A percentile compares a stretch with the other conserved stretches of the same genome.
Evolutionary conservation across 345 rosid species (phyloP).

Genomic region (Eucalyptus paniculata): DNA sequence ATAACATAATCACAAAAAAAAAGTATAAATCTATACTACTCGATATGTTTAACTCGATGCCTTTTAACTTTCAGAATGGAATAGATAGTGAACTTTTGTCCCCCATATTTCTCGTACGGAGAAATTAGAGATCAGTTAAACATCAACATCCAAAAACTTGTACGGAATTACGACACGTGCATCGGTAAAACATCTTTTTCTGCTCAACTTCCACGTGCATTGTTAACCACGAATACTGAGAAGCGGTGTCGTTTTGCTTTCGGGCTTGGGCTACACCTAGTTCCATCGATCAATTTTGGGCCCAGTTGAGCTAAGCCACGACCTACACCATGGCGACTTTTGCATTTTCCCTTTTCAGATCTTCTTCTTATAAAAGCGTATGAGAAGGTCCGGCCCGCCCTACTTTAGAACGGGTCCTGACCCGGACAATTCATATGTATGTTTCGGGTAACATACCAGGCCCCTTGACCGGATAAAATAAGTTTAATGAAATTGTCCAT

Average conservation of each 20-base stretch:
- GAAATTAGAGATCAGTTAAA: background rate
- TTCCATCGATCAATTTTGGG: too few species aligned
- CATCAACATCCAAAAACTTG: too few species aligned
- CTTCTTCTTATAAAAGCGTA: background rate
- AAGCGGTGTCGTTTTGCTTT: too few species aligned
- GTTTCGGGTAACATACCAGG: background rate
- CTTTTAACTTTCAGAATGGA: rapidly evolving
- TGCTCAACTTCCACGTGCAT: too few species aligned
- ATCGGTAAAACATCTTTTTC: too few species aligned
- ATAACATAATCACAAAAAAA: rapidly evolving
- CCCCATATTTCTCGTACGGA: background rate
- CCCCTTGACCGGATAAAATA: background rate
- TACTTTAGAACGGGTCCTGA: background rate
- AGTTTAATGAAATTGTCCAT: too few species aligned
- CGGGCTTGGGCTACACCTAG: too few species aligned
- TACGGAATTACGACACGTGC: too few species aligned
- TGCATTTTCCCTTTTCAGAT: background rate
- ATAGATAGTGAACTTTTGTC: background rate
- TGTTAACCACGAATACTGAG: too few species aligned
- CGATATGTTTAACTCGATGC: too few species aligned
- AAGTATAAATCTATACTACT: too few species aligned
- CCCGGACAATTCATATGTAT: background rate
- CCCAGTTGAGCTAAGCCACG: background rate
- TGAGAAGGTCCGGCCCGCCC: background rate
- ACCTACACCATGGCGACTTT: background rate